A percentile compares a stretch with the other conserved stretches of the same genome.
Evolutionary conservation across 2,329 filamentous ascomycete species (phyloP).

Genomic region (Chaetomium sp.): DNA sequence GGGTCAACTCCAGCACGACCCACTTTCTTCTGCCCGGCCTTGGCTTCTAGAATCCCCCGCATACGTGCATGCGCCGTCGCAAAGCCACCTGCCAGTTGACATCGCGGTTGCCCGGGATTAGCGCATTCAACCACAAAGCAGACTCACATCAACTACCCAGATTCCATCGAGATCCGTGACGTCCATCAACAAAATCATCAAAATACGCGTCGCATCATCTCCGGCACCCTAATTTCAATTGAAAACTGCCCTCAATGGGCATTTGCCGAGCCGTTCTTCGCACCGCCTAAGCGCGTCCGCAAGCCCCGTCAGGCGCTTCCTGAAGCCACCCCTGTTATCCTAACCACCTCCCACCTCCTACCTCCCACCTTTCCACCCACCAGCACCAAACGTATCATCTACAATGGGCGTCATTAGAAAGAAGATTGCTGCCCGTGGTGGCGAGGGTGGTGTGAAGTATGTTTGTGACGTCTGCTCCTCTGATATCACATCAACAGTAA

Average conservation of each 20-base stretch:
- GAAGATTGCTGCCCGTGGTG: slow-evolving; percentile 83
- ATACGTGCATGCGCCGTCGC: background rate
- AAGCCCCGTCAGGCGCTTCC: slow-evolving; percentile 18
- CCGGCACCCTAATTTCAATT: slow-evolving; percentile 1
- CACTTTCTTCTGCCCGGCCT: background rate
- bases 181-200: slow-evolving; percentile 28
- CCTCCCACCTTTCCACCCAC: slow-evolving; percentile 28
- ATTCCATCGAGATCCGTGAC: slow-evolving; percentile 30
- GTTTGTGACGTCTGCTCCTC: slow-evolving; percentile 96
- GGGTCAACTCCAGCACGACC: background rate
- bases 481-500: slow-evolving; percentile 94
- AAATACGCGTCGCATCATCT: slow-evolving; percentile 27
- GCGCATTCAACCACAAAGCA: slow-evolving; percentile 26
- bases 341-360: slow-evolving; percentile 27
- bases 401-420: slow-evolving; percentile 93
- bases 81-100: background rate
- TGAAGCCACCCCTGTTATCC: slow-evolving; percentile 28
- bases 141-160: slow-evolving; percentile 15
- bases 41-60: background rate
- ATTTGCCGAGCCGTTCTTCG: slow-evolving; percentile 21
- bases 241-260: slow-evolving; percentile 19
- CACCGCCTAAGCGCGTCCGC: background rate
- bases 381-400: slow-evolving; percentile 23
- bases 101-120: slow-evolving; percentile 20
- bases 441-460: slow-evolving; percentile 89